Evolutionary conservation across 495 filamentous ascomycete species (phyloP), one percentile per base, ranked within the genome.

Genomic region (Geopyxis carbonaria): DNA sequence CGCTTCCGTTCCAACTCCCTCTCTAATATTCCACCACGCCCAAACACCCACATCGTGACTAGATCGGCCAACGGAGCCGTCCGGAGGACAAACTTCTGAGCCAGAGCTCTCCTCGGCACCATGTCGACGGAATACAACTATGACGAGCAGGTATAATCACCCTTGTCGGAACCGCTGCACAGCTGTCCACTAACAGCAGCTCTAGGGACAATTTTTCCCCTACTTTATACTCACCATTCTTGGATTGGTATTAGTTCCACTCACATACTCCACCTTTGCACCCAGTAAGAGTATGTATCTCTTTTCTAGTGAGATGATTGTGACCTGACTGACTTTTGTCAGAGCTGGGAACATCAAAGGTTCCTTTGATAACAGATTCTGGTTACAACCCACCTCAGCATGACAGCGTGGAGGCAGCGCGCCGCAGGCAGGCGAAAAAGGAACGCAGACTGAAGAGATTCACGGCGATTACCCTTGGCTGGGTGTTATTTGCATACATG

Each of bases 51-150:
- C 9, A 22, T 9, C 21, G 9, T 24, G 15, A 21, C 34, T 24
- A 24, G 21, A 21, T 19, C 34, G n/a, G 25, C 25, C 7, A 28
- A 28, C 25, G 7, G 25, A n/a, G n/a, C n/a, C n/a, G n/a, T n/a
- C n/a, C n/a, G n/a, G n/a, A n/a, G n/a, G n/a, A n/a, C n/a, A n/a
- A n/a, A n/a, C n/a, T n/a, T n/a, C n/a, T n/a, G n/a, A n/a, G n/a
- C n/a, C n/a, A n/a, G n/a, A n/a, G n/a, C n/a, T n/a, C 13, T 33
- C 42, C 28, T 34, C 28, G 49, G 59, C 73, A 72, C 56, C 52
- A 92, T 91, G 83, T 86, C 82, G 55, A 82, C 82, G 48, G 89
- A 95, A 59, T 97, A 97, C 67, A 87, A 77, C 50, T 97, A 97
- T 63, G 89, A 97, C 70, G 82, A 93, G 55, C 70, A 85, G 75